phyloP scores from a whole-genome alignment of 2,329 filamentous ascomycete genomes.

The Coniochaeta ligniaria region DNA sequence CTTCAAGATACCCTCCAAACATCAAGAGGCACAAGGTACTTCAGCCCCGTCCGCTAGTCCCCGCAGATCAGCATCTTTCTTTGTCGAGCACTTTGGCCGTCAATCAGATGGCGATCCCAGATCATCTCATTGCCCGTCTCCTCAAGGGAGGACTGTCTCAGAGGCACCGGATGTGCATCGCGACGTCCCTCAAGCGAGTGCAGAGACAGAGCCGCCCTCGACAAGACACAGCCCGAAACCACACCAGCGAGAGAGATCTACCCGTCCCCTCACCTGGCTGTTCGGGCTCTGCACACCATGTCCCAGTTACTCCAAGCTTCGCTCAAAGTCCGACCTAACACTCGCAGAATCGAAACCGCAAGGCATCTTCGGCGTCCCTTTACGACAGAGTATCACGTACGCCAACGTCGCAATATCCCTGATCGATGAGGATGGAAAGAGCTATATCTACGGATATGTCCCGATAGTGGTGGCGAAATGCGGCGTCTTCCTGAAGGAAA shows the following conservation, averaged over 20 bases:
- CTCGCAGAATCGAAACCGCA: slow-evolving; percentile 42
- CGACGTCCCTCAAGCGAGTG: not conserved
- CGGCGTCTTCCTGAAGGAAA: slow-evolving; percentile 94
- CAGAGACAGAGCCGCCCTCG: not conserved
- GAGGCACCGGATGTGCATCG: not conserved
- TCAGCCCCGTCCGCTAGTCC: slow-evolving; percentile 29
- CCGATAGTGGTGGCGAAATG: slow-evolving; percentile 98
- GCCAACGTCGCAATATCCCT: slow-evolving; percentile 97
- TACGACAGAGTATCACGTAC: slow-evolving; percentile 92
- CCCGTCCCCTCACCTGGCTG: slow-evolving; percentile 9
- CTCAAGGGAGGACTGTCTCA: not conserved
- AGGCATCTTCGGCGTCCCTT: slow-evolving; percentile 90
- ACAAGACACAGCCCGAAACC: not conserved
- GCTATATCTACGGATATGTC: slow-evolving; percentile 97
- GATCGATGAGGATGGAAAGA: slow-evolving; percentile 84
- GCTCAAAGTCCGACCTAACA: slow-evolving; percentile 10
- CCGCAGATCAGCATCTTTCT: slow-evolving; percentile 10
- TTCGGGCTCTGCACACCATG: slow-evolving; percentile 5
- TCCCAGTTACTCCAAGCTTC: slow-evolving; percentile 2
- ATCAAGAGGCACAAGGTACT: slow-evolving; percentile 47
- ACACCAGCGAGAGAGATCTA: not conserved
- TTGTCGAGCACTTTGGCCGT: slow-evolving; percentile 13
- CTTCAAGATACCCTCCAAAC: slow-evolving; percentile 67
- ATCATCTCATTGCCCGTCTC: not conserved
- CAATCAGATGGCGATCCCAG: not conserved